A percentile compares a stretch with the other conserved stretches of the same genome.
phyloP scores from a whole-genome alignment of 2,329 filamentous ascomycete genomes.

The Fusarium phyllophilum region DNA sequence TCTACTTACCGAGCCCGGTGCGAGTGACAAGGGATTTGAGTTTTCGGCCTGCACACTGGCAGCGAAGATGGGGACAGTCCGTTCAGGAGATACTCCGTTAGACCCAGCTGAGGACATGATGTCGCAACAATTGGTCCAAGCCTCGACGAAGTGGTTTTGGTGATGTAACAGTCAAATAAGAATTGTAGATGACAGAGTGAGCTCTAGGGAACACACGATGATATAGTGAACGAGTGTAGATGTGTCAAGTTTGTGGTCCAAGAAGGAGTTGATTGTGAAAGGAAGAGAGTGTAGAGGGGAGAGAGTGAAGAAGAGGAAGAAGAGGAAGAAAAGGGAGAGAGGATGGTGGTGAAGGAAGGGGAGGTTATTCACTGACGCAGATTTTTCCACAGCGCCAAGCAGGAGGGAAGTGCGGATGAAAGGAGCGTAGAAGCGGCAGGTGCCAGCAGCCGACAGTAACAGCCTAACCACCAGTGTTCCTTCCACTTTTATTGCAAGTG shows the following conservation, averaged over 20 bases:
- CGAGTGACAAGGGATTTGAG: slow-evolving; percentile 25
- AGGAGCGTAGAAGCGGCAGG: slow-evolving; percentile 33
- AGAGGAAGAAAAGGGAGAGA: slow-evolving; percentile 25
- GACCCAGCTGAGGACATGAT: slow-evolving; percentile 48
- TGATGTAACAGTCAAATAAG: slow-evolving; percentile 20
- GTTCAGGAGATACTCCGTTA: slow-evolving; percentile 44
- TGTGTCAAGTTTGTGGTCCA: slow-evolving; percentile 30
- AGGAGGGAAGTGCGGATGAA: slow-evolving; percentile 33
- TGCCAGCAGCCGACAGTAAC: slow-evolving; percentile 30
- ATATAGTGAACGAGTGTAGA: slow-evolving; percentile 45
- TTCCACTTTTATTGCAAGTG: slow-evolving; percentile 3
- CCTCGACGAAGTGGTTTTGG: slow-evolving; percentile 10
- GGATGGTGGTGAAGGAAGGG: slow-evolving; percentile 26
- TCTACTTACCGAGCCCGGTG: slow-evolving; percentile 31
- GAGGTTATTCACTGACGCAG: slow-evolving; percentile 45
- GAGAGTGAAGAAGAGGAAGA: slow-evolving; percentile 22
- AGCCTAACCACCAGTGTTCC: slow-evolving; percentile 18
- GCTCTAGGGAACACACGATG: slow-evolving; percentile 42
- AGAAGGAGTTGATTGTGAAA: slow-evolving; percentile 33
- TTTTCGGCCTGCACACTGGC: slow-evolving; percentile 37
- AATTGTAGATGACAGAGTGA: slow-evolving; percentile 43
- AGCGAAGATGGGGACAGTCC: slow-evolving; percentile 24
- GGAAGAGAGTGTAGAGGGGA: slow-evolving; percentile 11
- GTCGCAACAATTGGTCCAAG: background rate
- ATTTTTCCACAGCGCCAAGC: slow-evolving; percentile 34